Conservation (phyloP, 805 yeast genomes). For the Zygosaccharomyces kombuchaensis region DNA sequence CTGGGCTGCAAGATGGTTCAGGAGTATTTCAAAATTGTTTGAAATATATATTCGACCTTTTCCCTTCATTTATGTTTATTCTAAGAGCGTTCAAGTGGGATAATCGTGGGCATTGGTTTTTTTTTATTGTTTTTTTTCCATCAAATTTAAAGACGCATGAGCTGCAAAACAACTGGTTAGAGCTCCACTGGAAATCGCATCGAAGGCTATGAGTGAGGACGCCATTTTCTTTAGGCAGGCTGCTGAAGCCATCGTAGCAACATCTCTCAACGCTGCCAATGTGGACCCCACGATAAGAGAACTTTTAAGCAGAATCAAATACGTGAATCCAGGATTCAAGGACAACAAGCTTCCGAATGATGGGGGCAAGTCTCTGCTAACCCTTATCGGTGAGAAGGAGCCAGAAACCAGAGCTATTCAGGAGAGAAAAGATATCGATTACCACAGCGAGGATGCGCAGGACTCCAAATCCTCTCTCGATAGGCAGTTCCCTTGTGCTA, state of each 20-base stretch:
- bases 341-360: background rate
- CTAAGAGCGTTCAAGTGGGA: background rate
- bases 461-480: constrained; percentile 3
- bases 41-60: background rate
- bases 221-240: constrained; percentile 29
- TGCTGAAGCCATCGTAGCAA: constrained; percentile 32
- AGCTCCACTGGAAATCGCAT: background rate
- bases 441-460: background rate
- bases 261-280: constrained; percentile 25
- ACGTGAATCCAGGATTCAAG: constrained; percentile 11
- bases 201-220: constrained; percentile 26
- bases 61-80: background rate
- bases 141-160: background rate
- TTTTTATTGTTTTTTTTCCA: constrained; percentile 3
- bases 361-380: background rate
- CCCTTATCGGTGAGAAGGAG: background rate
- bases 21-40: constrained; percentile 12
- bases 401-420: background rate
- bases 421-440: background rate
- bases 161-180: background rate
- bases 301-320: constrained; percentile 26
- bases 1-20: constrained; percentile 18
- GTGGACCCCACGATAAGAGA: constrained; percentile 32
- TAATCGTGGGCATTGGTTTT: background rate
- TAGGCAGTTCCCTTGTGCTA: constrained; percentile 49